Base-by-base conservation (phyloP, 148 eudicot species). In the Vaccinium corymbosum region DNA sequence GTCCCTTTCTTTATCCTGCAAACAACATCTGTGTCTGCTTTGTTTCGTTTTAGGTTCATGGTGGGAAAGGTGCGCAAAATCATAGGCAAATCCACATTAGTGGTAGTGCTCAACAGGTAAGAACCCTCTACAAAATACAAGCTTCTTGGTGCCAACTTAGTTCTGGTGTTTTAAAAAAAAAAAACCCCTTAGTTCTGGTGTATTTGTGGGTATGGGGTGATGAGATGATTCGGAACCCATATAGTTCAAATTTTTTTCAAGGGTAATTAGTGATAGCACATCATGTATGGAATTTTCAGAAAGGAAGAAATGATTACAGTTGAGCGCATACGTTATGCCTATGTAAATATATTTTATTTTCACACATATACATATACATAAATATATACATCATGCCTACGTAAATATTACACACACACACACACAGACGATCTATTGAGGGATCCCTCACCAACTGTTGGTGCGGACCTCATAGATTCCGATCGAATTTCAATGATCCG, bases 21-120 rank as follows among this genome's bases (percentile, higher is more conserved):
- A 83, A 12, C 61, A 49, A 25, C 66, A 51, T 52, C 7, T 49
- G 11, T 62, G 14, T 56, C 4, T 85, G 19, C 20, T 57, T 79
- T 78, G 66, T 64, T 66, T 52, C 22, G 62, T 86, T 85, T 82
- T 84, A 95, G 98, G 98, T 95, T 59, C 83, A 91, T 87, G 98
- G 98, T 82, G 98, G 90, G 70, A 94, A 91, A 90, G 98, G 98
- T 80, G 95, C 90, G 89, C 93, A 92, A 71, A 92, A 90, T 75
- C 94, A 91, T 82, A 92, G 98, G 85, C 98, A 94, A 85, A 90
- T 95, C 85, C 98, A 94, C 87, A 89, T 95, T 85, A 90, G 89
- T 88, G 98, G 98, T 78, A 88, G 90, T 86, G 88, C 94, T 84
- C 93, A 91, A 81, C 98, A 95, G 94, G 98, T 93, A 83, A 84